phyloP scores from a whole-genome alignment of 2,329 filamentous ascomycete species.

The Fusarium sp. region DNA sequence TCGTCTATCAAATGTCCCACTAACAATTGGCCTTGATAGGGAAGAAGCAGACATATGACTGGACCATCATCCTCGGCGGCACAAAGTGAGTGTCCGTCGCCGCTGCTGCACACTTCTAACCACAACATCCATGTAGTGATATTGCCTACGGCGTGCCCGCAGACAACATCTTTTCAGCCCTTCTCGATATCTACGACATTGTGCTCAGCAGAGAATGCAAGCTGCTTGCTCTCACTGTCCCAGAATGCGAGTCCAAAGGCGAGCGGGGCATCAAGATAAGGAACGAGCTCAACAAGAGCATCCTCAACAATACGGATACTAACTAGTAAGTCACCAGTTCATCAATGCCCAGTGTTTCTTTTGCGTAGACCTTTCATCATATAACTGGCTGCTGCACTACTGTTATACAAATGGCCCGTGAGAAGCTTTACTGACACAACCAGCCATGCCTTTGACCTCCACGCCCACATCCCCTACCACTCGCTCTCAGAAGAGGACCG shows the following conservation, averaged over 20 bases:
- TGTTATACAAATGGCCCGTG: not conserved
- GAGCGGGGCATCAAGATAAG: conserved; percentile 55
- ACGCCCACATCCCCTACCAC: conserved; percentile 68
- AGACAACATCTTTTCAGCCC: conserved; percentile 63
- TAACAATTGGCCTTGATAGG: conserved; percentile 33
- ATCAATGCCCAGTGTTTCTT: not conserved
- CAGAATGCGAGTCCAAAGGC: conserved; percentile 61
- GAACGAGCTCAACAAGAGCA: conserved; percentile 66
- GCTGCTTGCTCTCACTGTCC: conserved; percentile 76
- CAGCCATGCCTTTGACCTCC: conserved; percentile 72
- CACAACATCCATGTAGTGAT: conserved; percentile 58
- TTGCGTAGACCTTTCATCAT: not conserved
- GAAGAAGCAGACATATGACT: conserved; percentile 63
- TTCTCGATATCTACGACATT: conserved; percentile 67
- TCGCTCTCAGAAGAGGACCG: conserved; percentile 63
- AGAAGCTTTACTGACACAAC: conserved; percentile 37
- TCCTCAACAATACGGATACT: conserved; percentile 63
- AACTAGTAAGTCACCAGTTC: conserved; percentile 65
- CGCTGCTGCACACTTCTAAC: not conserved
- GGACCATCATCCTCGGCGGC: conserved; percentile 75
- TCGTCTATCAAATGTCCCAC: not conserved
- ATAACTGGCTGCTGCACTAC: not conserved
- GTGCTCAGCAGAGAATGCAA: conserved; percentile 66
- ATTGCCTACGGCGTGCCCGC: conserved; percentile 59
- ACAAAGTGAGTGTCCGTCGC: conserved; percentile 66